These are phyloP conservation scores for Helotiales sp. DNA, from an alignment of 2,329 filamentous ascomycete genomes.

Conservation along the genomic window DNA sequence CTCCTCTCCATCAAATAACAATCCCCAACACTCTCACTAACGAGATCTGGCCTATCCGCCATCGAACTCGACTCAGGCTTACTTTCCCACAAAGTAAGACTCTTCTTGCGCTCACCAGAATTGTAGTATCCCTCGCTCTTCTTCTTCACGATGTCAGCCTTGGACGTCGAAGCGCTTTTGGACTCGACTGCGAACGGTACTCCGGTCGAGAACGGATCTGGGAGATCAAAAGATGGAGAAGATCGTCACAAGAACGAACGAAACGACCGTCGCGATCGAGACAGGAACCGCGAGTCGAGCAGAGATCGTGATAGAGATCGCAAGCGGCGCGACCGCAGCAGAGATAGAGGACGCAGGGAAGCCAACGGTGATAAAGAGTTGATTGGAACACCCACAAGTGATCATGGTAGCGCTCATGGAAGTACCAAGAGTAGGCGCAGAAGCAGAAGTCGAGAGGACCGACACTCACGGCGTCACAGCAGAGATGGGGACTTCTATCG, in stretches of 20 bases:
- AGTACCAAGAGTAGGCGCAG: constrained; percentile 78
- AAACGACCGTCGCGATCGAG: constrained; percentile 52
- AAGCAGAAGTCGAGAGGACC: constrained; percentile 76
- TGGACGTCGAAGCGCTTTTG: constrained; percentile 87
- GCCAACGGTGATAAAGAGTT: constrained; percentile 50
- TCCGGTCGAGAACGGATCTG: constrained; percentile 40
- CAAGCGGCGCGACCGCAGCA: constrained; percentile 58
- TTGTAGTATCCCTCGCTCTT: too few relatives aligned
- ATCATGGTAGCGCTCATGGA: constrained; percentile 67
- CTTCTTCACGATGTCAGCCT: constrained; percentile 56
- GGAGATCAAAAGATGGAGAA: constrained; percentile 55
- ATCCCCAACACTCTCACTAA: background rate
- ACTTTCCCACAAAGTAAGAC: background rate
- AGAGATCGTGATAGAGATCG: constrained; percentile 57
- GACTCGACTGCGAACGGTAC: constrained; percentile 75
- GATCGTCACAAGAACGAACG: constrained; percentile 56
- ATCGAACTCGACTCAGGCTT: background rate
- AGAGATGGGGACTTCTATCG: constrained; percentile 70
- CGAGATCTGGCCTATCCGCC: background rate
- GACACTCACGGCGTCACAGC: constrained; percentile 69
- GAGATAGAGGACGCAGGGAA: constrained; percentile 48
- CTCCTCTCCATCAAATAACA: background rate
- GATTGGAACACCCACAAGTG: constrained; percentile 69
- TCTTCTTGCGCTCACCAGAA: background rate
- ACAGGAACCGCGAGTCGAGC: constrained; percentile 55